These are phyloP conservation scores for Nakazawaea peltata DNA, from an alignment of 805 yeast species.

Conservation along the genomic window DNA sequence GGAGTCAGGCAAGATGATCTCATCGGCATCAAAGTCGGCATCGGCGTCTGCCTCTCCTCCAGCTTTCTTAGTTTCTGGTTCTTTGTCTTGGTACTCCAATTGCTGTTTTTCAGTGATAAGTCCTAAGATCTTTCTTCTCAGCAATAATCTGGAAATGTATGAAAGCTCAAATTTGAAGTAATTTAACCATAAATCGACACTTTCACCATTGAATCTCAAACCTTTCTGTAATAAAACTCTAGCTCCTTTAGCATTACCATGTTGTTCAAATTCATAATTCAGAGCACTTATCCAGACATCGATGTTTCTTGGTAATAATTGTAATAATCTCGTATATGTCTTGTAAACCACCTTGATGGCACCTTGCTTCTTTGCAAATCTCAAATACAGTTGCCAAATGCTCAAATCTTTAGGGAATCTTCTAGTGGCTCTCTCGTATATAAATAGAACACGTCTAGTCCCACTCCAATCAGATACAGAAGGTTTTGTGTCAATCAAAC, in stretches of 20 bases:
- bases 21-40: conserved; percentile 23
- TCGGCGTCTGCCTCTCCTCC: conserved; percentile 18
- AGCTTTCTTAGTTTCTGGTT: conserved; percentile 27
- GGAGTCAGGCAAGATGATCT: conserved; percentile 36
- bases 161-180: conserved; percentile 85
- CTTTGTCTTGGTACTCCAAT: conserved; percentile 35
- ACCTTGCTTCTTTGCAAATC: conserved; percentile 57
- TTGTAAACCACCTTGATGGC: conserved; percentile 67
- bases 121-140: conserved; percentile 78
- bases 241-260: conserved; percentile 84
- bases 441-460: conserved; percentile 67
- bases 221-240: conserved; percentile 81
- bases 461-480: conserved; percentile 86
- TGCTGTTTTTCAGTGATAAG: conserved; percentile 70
- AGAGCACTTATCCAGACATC: conserved; percentile 95
- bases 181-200: conserved; percentile 67
- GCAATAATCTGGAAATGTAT: conserved; percentile 74
- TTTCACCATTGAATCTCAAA: conserved; percentile 73
- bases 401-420: conserved; percentile 71
- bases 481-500: conserved; percentile 49
- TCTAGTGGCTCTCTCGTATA: conserved; percentile 75
- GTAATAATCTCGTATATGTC: conserved; percentile 69
- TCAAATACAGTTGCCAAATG: conserved; percentile 73
- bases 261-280: conserved; percentile 82
- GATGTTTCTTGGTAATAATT: conserved; percentile 84